A percentile compares a stretch with the other conserved stretches of the same genome.
Conservation (phyloP, 2,329 filamentous ascomycete genomes). For the Myriangium duriaei region DNA sequence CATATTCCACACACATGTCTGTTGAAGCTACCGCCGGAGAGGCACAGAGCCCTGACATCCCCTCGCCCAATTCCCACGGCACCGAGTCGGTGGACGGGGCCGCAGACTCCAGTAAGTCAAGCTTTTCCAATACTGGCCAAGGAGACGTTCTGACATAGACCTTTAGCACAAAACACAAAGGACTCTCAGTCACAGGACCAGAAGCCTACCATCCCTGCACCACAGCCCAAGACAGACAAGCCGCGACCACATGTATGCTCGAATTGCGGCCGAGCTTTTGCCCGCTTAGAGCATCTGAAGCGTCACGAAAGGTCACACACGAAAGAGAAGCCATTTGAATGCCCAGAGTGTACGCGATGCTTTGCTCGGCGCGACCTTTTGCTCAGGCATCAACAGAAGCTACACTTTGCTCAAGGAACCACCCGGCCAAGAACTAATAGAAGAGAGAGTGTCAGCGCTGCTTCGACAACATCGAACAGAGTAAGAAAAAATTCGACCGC, state of each 20-base stretch:
- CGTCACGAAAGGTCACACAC: slow-evolving; percentile 96
- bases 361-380: slow-evolving; percentile 89
- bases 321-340: slow-evolving; percentile 98
- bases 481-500: slow-evolving; percentile 89
- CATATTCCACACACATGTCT: slow-evolving; percentile 3
- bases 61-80: slow-evolving; percentile 7
- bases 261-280: slow-evolving; percentile 86
- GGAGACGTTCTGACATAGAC: neutral
- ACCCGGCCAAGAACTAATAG: slow-evolving; percentile 70
- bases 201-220: slow-evolving; percentile 36
- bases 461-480: slow-evolving; percentile 52
- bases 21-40: slow-evolving; percentile 4
- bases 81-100: slow-evolving; percentile 6
- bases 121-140: no score
- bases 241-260: slow-evolving; percentile 86
- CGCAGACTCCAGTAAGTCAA: slow-evolving; percentile 6
- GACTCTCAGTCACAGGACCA: slow-evolving; percentile 1
- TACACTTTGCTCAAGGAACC: slow-evolving; percentile 84
- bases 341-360: slow-evolving; percentile 83
- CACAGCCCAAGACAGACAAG: slow-evolving; percentile 91
- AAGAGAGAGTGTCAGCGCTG: slow-evolving; percentile 72
- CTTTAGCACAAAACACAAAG: slow-evolving; percentile 1
- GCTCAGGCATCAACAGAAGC: slow-evolving; percentile 92
- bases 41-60: slow-evolving; percentile 9
- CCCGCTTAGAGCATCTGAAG: slow-evolving; percentile 89